Evolutionary conservation across 2,329 filamentous ascomycete genomes (phyloP), one percentile per base, ranked within the genome.

Genomic region (Sclerotinia minor): DNA sequence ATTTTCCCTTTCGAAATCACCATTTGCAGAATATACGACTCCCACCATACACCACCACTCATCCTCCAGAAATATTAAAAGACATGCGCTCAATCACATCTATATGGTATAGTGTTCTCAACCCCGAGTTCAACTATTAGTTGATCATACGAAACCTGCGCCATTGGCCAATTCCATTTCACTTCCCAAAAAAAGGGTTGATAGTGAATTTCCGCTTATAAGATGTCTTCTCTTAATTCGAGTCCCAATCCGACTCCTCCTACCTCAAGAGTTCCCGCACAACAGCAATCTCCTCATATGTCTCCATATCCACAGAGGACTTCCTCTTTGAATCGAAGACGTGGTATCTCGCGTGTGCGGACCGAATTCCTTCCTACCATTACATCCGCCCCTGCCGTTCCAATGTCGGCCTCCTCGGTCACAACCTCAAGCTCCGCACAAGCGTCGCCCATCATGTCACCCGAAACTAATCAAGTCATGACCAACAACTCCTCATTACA

Each of bases 401-500:
- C 85, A 45, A 76, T 80, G 50, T 87, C 85, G 47, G 82, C 85
- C 67, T 86, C 85, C 24, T 85, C 85, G 38, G 79, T 83, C 67
- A 81, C 85, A 53, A 77, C 76, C 29, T 85, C 85, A 67, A 84
- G 80, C 74, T 85, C 84, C 19, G 81, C 81, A 68, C 82, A 85
- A 72, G 80, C 80, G 69, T 89, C 86, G 5, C 86, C 87, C 65
- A 79, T 83, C 75, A 82, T 86, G 81, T 84, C 85, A 49, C 83
- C 85, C 17, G 83, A 85, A 29, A 79, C 81, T 2, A 78, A 81
- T 47, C 74, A 77, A 59, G 78, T 83, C 57, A 79, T 85, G 71
- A 86, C 84, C 67, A 85, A 83, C 65, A 86, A 83, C 77, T 87
- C 85, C 76, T 91, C 89, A 13, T 79, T 89, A 67, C 87, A 90